Evolutionary conservation across 2,329 filamentous ascomycete genomes (phyloP), one percentile per base, ranked within the genome.

Genomic region (Dactylonectria macrodidyma): DNA sequence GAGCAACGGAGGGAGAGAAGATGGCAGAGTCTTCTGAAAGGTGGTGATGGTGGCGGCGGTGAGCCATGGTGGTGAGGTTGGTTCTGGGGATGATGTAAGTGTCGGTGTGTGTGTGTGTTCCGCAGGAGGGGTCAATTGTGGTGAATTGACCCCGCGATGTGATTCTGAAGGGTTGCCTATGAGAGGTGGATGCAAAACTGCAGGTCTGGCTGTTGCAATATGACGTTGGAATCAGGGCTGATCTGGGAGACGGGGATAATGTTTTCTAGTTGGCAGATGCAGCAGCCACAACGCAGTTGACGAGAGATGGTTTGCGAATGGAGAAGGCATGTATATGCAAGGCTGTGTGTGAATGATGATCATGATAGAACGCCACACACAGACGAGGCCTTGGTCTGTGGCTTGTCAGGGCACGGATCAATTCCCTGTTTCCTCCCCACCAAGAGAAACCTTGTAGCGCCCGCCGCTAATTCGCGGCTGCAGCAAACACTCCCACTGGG

Each of bases 1-100:
- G 92, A 59, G 90, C 90, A 36, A 91, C 83, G 0, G 89, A 91
- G 12, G 90, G 90, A 4, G 90, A 92, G 81, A 92, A 92, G 64
- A 92, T 90, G 68, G 89, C 88, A 50, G 81, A 79, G 24, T 78
- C 77, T 67, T 75, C 69, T 48, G 64, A 65, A 54, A 74, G 67
- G 41, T 73, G 71, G 51, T 68, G 66, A 16, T 68, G 72, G 26
- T 44, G 56, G 34, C 73, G 74, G 34, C 76, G 74, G 47, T 76
- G 75, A 38, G 74, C 70, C 73, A 76, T 77, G 10, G 30, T 65
- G 26, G 19, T 30, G 59, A 26, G 58, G 12, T 2, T 50, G 14
- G 22, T 48, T 38, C 1, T 48, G 36, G 36, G 5, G 36, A 16
- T 10, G 33, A 30, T 8, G 22, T 63, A n/a, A n/a, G 22, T 19